Conservation (phyloP, 306 rosid genomes). For the Dalbergia oliveri region DNA sequence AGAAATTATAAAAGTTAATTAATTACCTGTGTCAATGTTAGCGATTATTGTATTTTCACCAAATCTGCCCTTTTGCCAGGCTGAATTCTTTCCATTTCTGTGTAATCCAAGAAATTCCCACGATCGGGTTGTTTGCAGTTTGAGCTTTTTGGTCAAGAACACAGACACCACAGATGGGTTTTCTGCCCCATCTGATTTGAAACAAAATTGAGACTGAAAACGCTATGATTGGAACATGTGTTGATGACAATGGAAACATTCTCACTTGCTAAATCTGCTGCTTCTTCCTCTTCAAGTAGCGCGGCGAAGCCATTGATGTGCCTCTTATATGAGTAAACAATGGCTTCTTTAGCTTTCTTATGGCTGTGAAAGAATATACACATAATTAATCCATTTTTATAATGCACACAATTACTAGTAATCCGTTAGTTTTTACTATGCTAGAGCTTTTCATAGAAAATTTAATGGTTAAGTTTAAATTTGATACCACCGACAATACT, state of each 20-base stretch:
- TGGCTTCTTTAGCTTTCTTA: constrained; percentile 37
- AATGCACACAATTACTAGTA: neutral
- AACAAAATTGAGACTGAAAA: neutral
- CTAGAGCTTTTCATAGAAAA: neutral
- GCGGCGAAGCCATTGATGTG: constrained; percentile 81
- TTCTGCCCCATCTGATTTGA: constrained; percentile 21
- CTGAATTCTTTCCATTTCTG: constrained; percentile 27
- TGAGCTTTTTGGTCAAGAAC: constrained; percentile 53
- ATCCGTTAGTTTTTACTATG: neutral
- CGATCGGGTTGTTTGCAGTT: constrained; percentile 66
- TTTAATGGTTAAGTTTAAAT: neutral
- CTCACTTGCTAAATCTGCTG: constrained; percentile 55
- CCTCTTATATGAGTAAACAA: constrained; percentile 62
- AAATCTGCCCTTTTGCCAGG: constrained; percentile 45
- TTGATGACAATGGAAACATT: neutral
- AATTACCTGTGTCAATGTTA: constrained; percentile 38
- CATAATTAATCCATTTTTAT: neutral
- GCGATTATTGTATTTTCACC: constrained; percentile 48
- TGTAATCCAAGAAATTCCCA: constrained; percentile 61
- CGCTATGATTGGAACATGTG: neutral
- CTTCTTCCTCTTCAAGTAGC: constrained; percentile 60
- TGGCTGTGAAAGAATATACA: constrained; percentile 9
- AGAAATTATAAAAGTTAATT: too few relatives aligned
- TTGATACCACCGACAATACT: neutral
- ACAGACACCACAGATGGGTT: constrained; percentile 59